phyloP scores from a whole-genome alignment of 106 monocot species.

The Dendrobium officinale region DNA sequence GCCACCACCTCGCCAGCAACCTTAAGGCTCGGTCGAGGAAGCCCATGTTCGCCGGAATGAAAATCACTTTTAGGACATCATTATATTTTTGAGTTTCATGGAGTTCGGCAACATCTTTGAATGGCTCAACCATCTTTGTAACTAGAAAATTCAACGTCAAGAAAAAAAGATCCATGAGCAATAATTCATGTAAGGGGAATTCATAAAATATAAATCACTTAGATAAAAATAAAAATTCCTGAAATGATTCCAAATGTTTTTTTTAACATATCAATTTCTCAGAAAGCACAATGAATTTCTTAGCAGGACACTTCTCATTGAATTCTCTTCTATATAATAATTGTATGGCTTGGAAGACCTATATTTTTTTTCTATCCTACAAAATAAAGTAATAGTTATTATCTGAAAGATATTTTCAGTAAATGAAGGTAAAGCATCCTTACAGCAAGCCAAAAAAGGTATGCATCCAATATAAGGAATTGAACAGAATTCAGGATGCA shows the following conservation, averaged over 20 bases:
- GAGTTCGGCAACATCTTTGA: too few species aligned
- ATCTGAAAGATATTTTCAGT: background rate
- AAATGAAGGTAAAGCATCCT: background rate
- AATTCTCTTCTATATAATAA: background rate
- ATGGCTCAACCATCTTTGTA: too few species aligned
- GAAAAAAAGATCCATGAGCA: too few species aligned
- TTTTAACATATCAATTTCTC: background rate
- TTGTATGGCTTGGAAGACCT: background rate
- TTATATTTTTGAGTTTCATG: too few species aligned
- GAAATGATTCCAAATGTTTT: background rate
- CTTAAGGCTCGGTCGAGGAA: slow-evolving; percentile 19
- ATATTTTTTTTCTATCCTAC: background rate
- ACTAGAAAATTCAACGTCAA: too few species aligned
- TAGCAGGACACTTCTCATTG: background rate
- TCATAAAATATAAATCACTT: too few species aligned
- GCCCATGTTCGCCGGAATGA: background rate
- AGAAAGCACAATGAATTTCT: background rate
- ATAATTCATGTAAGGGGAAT: too few species aligned
- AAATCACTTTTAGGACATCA: too few species aligned
- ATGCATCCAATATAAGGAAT: background rate
- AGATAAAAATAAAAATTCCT: background rate
- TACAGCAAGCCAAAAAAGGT: background rate
- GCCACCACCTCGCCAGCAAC: slow-evolving; percentile 54
- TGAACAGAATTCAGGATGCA: background rate
- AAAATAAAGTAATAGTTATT: background rate